Evolutionary conservation across 2,329 filamentous ascomycete genomes (phyloP).

Genomic region (Aspergillaceae sp.): DNA sequence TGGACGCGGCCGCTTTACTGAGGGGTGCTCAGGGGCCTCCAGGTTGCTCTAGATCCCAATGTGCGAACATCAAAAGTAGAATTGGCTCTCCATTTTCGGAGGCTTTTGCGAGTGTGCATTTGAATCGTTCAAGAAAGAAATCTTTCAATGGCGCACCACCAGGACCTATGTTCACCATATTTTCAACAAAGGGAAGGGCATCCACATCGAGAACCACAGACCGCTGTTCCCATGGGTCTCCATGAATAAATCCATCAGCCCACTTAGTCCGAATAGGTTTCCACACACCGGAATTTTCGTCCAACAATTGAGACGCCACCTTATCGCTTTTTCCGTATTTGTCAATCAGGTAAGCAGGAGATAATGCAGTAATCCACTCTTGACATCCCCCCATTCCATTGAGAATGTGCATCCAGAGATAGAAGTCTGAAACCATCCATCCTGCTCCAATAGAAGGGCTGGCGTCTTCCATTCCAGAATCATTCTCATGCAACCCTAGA

Average conservation of each 20-base stretch:
- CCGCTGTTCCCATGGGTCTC: slow-evolving; percentile 3
- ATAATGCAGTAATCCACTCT: slow-evolving; percentile 3
- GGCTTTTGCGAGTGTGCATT: background rate
- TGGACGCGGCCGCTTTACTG: no score
- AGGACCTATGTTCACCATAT: slow-evolving; percentile 1
- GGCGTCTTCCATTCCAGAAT: background rate
- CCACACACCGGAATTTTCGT: background rate
- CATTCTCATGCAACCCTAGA: slow-evolving; percentile 4
- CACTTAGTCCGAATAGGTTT: slow-evolving; percentile 3
- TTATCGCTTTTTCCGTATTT: slow-evolving; percentile 3
- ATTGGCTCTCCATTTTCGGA: slow-evolving; percentile 1
- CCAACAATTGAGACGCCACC: background rate
- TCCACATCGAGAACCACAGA: slow-evolving; percentile 5
- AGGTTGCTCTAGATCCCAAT: background rate
- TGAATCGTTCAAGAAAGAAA: slow-evolving; percentile 2
- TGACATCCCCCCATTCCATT: slow-evolving; percentile 6
- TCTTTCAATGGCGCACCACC: background rate
- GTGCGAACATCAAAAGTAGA: slow-evolving; percentile 3
- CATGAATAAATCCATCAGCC: slow-evolving; percentile 3
- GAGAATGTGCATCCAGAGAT: slow-evolving; percentile 6
- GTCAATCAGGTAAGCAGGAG: slow-evolving; percentile 3
- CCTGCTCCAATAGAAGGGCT: slow-evolving; percentile 4
- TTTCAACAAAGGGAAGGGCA: background rate
- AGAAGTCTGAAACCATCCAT: slow-evolving; percentile 10
- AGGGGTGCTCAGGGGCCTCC: no score